Conservation (phyloP, 495 filamentous ascomycete genomes). For the Talaromyces thailandensis region DNA sequence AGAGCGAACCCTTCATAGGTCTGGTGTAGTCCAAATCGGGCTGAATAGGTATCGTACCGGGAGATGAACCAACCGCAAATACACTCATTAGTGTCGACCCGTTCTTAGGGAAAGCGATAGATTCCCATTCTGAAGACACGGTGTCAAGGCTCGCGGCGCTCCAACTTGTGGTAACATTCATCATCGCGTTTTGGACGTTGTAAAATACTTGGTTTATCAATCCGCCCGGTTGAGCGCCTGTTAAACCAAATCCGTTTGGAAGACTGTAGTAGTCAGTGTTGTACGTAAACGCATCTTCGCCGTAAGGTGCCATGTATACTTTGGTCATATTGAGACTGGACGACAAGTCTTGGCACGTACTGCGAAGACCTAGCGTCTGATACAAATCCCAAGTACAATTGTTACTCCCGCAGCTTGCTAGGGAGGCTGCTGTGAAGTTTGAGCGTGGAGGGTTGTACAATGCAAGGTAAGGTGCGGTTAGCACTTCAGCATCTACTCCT, state of each 20-base stretch:
- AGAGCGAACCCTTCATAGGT: too few species aligned
- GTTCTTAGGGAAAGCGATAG: too few species aligned
- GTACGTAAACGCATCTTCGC: not conserved
- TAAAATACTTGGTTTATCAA: not conserved
- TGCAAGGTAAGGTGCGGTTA: not conserved
- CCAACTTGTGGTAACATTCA: not conserved
- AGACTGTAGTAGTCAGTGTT: not conserved
- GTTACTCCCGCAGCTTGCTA: not conserved
- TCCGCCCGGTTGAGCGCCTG: not conserved
- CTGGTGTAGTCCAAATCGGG: too few species aligned
- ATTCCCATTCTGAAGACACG: too few species aligned
- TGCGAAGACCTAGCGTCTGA: not conserved
- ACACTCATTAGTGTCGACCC: too few species aligned
- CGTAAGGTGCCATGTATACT: not conserved
- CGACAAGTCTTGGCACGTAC: not conserved
- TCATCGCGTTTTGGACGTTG: not conserved
- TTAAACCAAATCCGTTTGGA: not conserved
- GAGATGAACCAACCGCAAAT: too few species aligned
- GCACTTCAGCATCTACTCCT: not conserved
- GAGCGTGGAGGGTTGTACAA: not conserved
- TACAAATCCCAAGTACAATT: not conserved
- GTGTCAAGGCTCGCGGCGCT: not conserved
- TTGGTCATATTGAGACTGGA: not conserved
- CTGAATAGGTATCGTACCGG: too few species aligned
- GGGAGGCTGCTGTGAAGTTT: not conserved